Evolutionary conservation across 1,284 basidiomycete genomes (phyloP), one percentile per base, ranked within the genome.

Genomic region (Naganishia cerealis): DNA sequence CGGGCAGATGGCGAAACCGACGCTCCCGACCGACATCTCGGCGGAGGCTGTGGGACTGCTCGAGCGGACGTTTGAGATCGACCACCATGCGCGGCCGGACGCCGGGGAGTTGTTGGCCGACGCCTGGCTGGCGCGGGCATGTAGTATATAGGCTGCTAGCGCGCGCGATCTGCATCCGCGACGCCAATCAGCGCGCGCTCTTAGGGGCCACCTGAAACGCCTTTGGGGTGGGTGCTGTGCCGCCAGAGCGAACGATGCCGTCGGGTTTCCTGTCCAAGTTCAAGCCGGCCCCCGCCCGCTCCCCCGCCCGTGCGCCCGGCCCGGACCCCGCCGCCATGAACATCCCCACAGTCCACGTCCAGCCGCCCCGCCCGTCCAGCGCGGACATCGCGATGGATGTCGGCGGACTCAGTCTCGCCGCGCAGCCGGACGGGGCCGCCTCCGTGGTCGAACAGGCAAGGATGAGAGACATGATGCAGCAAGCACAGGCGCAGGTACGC

Each of bases 11-110:
- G 88, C 89, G 10, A 88, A 88, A 75, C 94, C 94, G 0, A 83
- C 87, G 3, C 91, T 90, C 57, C 94, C 94, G 0, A 86, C 88
- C 1, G 94, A 97, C 76, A 93, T 96, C 66, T 90, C 91, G 1
- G 71, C 86, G 0, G 92, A 94, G 26, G 91, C 91, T 0, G 88
- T 90, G 62, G 88, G 90, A 73, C 94, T 96, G 81, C 83, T 97
- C 61, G 84, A 86, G 48, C 85, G 85, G 71, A 93, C 93, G 3
- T 96, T 97, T 75, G 89, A 92, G 73, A 83, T 93, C 61, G 86
- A 95, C 74, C 88, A 93, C 72, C 85, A 87, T 72, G 86, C 85
- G n/a, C 86, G 94, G 50, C 93, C 93, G 0, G 86, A 88, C 13
- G 93, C 93, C 8, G 83, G 84, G 0, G 87, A 88, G 71, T 82